phyloP scores from a whole-genome alignment of 805 yeast species.

The Zygoascus biomembranicola region DNA sequence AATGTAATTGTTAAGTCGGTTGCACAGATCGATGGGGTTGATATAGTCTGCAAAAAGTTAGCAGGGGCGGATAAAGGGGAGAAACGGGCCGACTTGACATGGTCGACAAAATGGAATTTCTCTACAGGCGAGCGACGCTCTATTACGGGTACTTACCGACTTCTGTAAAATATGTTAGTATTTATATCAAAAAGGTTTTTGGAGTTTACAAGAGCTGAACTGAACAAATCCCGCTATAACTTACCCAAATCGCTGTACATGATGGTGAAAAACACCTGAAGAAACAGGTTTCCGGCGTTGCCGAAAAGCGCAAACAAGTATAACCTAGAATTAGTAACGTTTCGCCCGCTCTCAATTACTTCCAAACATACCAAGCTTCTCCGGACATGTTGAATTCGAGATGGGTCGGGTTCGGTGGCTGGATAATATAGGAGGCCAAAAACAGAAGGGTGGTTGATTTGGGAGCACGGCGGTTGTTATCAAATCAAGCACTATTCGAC shows the following conservation, averaged over 20 bases:
- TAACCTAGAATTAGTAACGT: conserved; percentile 35
- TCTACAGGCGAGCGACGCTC: neutral
- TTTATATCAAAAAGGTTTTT: neutral
- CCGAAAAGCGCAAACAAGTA: conserved; percentile 55
- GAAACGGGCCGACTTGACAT: too few relatives aligned
- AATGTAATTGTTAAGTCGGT: conserved; percentile 76
- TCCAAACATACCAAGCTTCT: conserved; percentile 39
- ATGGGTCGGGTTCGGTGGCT: neutral
- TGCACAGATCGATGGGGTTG: conserved; percentile 94
- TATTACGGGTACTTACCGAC: conserved; percentile 7
- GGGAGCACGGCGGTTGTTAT: too few relatives aligned
- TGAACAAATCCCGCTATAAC: conserved; percentile 8
- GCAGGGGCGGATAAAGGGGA: neutral
- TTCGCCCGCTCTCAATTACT: conserved; percentile 31
- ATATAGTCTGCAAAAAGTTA: conserved; percentile 64
- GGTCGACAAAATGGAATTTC: neutral
- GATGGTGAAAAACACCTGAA: conserved; percentile 91
- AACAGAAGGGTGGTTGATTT: too few relatives aligned
- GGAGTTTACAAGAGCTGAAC: neutral
- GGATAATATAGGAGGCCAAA: neutral
- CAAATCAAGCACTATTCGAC: too few relatives aligned
- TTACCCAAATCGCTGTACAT: conserved; percentile 82
- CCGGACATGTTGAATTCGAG: conserved; percentile 32
- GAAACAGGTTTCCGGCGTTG: conserved; percentile 80
- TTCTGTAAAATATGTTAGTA: conserved; percentile 2